Conservation (phyloP, 2,329 filamentous ascomycete species). For the Hymenoscyphus salicellus region DNA sequence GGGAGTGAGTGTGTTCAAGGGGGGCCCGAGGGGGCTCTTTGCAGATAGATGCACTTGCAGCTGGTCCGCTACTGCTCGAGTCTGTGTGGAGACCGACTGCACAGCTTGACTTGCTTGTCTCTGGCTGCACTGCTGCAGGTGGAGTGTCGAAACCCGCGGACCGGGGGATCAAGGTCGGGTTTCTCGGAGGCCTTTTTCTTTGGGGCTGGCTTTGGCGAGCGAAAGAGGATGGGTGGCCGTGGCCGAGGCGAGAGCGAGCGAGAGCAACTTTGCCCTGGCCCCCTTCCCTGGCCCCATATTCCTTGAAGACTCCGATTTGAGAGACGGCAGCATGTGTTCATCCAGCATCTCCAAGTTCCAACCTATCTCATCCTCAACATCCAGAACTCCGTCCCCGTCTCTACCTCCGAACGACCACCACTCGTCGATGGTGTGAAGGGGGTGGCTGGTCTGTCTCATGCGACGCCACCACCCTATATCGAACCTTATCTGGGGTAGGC, state of each 20-base stretch:
- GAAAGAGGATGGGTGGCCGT: not conserved
- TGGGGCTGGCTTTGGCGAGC: not conserved
- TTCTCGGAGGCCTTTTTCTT: not conserved
- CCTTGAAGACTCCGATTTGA: not conserved
- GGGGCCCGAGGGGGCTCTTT: not conserved
- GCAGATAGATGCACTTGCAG: too few relatives aligned
- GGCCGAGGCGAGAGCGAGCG: constrained; percentile 12
- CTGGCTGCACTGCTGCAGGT: too few relatives aligned
- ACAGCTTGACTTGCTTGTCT: not conserved
- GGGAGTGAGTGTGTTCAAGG: not conserved
- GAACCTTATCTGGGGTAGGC: constrained; percentile 33
- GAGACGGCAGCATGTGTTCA: constrained; percentile 23
- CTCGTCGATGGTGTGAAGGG: constrained; percentile 21
- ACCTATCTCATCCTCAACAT: not conserved
- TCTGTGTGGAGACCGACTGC: not conserved
- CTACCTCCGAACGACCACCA: not conserved
- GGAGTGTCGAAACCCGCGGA: constrained; percentile 14
- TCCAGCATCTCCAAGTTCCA: constrained; percentile 21
- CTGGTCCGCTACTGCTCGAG: not conserved
- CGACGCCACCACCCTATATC: constrained; percentile 28
- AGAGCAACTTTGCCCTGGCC: constrained; percentile 4
- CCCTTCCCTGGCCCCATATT: not conserved
- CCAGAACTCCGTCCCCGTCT: not conserved
- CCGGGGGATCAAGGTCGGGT: constrained; percentile 1
- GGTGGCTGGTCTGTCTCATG: constrained; percentile 36